Conservation (phyloP, 1,284 basidiomycete genomes). For the Laetiporus sulphureus region DNA sequence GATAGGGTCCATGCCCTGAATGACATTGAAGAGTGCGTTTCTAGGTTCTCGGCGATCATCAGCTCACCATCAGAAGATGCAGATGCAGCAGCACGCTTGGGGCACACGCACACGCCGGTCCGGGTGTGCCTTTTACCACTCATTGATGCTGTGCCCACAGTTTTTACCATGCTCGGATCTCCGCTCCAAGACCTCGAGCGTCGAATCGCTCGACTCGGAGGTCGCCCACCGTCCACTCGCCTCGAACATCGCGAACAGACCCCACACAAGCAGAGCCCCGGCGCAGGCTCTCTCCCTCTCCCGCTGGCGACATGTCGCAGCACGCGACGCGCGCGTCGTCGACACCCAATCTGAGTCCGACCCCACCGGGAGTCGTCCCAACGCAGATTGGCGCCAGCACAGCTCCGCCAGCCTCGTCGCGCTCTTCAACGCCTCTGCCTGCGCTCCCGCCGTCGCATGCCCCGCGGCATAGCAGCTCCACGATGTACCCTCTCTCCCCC, state of each 20-base stretch:
- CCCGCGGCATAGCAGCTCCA: conserved; percentile 2
- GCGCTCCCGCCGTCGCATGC: conserved; percentile 3
- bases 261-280: too few species aligned
- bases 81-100: too few species aligned
- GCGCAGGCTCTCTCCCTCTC: conserved; percentile 5
- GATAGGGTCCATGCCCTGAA: conserved; percentile 3
- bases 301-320: conserved; percentile 5
- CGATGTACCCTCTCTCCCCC: conserved; percentile 9
- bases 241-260: conserved; percentile 15
- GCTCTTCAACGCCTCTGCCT: conserved; percentile 20
- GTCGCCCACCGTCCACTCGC: conserved; percentile 13
- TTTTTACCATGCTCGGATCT: conserved; percentile 24
- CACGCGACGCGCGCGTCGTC: conserved; percentile 17
- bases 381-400: conserved; percentile 16
- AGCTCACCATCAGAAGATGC: conserved; percentile 23
- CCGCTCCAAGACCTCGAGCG: conserved; percentile 17
- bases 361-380: conserved; percentile 22
- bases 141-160: conserved; percentile 20
- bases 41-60: conserved; percentile 19
- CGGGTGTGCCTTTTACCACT: conserved; percentile 20
- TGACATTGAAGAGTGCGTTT: conserved; percentile 8
- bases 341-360: conserved; percentile 16
- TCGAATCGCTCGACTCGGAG: conserved; percentile 12
- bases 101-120: conserved; percentile 13
- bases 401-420: conserved; percentile 9